These are phyloP conservation scores for Euphrasia confusa DNA, from an alignment of 257 asterid genomes.

Conservation along the genomic window DNA sequence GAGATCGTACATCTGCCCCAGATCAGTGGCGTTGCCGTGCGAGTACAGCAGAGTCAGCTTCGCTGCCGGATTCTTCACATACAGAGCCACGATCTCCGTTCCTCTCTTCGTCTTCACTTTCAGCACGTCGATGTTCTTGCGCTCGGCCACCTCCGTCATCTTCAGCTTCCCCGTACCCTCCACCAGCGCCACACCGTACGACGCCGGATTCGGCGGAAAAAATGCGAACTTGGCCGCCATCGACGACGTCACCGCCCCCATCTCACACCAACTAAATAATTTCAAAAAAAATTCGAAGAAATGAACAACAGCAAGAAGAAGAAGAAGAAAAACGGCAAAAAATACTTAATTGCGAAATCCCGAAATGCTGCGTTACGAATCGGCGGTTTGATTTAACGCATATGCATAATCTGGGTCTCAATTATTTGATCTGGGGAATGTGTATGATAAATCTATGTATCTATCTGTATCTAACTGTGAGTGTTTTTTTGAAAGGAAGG, in stretches of 20 bases:
- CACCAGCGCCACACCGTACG: constrained; percentile 56
- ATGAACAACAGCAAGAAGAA: neutral
- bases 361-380: constrained; percentile 23
- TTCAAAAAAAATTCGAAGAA: neutral
- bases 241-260: constrained; percentile 92
- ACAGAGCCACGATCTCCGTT: constrained; percentile 67
- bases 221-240: constrained; percentile 94
- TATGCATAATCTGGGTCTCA: constrained; percentile 23
- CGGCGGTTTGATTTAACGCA: constrained; percentile 16
- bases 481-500: constrained; percentile 24
- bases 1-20: constrained; percentile 93
- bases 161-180: constrained; percentile 56
- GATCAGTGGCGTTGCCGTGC: constrained; percentile 99
- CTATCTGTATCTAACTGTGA: constrained; percentile 22
- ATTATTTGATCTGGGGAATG: constrained; percentile 26
- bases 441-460: constrained; percentile 17
- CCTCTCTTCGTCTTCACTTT: constrained; percentile 77
- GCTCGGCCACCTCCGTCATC: constrained; percentile 81
- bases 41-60: constrained; percentile 76
- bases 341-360: neutral
- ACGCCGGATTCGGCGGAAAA: constrained; percentile 90
- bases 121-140: constrained; percentile 74
- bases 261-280: constrained; percentile 27
- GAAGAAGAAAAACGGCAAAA: neutral
- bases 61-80: constrained; percentile 74